Conservation (phyloP, 306 rosid genomes). For the Inga laurina region DNA sequence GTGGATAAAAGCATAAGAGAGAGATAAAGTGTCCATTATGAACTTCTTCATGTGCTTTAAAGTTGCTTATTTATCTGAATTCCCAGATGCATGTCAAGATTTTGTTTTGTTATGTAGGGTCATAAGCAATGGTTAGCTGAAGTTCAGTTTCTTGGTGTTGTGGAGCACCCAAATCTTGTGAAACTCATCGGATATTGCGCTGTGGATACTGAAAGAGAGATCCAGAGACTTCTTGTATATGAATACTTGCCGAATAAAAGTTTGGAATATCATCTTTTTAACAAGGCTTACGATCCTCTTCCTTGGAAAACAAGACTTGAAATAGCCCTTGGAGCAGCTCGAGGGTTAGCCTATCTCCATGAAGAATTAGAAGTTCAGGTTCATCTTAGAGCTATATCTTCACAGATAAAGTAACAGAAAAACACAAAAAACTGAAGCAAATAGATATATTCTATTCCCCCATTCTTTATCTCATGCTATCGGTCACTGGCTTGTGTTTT, state of each 20-base stretch:
- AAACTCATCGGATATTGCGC: conserved; percentile 73
- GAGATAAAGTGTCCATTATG: neutral
- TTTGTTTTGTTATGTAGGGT: conserved; percentile 44
- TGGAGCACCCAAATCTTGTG: conserved; percentile 75
- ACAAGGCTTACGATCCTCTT: conserved; percentile 42
- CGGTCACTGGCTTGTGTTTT: conserved; percentile 11
- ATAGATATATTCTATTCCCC: neutral
- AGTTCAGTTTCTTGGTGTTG: conserved; percentile 73
- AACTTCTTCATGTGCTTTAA: neutral
- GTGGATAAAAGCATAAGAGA: neutral
- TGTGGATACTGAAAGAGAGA: conserved; percentile 64
- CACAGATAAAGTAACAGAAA: neutral
- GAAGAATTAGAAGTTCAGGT: conserved; percentile 78
- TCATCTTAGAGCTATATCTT: neutral
- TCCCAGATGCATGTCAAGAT: neutral
- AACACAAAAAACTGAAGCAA: neutral
- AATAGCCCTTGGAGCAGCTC: conserved; percentile 63
- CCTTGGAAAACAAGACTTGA: conserved; percentile 63
- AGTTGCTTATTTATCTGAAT: neutral
- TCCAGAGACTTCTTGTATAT: conserved; percentile 69
- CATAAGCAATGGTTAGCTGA: conserved; percentile 81
- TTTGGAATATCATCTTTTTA: conserved; percentile 69
- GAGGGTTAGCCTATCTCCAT: conserved; percentile 66
- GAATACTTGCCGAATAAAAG: conserved; percentile 67
- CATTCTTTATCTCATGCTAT: neutral